phyloP scores from a whole-genome alignment of 371 early-diverging fungal species.

The Actinomucor elegans region DNA sequence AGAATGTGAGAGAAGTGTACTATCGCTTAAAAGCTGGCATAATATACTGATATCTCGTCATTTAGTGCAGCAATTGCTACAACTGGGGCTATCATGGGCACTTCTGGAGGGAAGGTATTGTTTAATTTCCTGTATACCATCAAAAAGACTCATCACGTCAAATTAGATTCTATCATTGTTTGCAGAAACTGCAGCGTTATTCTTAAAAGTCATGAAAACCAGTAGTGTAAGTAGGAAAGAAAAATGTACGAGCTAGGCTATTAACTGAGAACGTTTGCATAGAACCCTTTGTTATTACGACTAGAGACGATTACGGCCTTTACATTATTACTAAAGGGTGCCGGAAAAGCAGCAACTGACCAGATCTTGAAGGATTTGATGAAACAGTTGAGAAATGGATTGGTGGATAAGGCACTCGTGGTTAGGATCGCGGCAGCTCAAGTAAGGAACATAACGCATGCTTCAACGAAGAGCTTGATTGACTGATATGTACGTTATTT shows the following conservation, averaged over 20 bases:
- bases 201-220: conserved; percentile 66
- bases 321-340: conserved; percentile 68
- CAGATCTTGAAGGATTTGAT: conserved; percentile 71
- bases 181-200: conserved; percentile 70
- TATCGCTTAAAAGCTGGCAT: too few relatives aligned
- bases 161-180: conserved; percentile 70
- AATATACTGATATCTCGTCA: too few relatives aligned
- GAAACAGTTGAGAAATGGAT: conserved; percentile 65
- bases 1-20: conserved; percentile 42
- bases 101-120: conserved; percentile 61
- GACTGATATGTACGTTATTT: neutral
- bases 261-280: neutral
- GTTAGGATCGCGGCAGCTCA: conserved; percentile 75
- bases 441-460: conserved; percentile 42
- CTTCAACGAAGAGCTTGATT: neutral
- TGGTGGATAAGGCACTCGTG: conserved; percentile 74
- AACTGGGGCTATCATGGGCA: conserved; percentile 72
- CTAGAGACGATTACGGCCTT: conserved; percentile 75
- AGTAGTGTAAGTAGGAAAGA: conserved; percentile 68
- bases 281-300: conserved; percentile 65
- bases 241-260: neutral
- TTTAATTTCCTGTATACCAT: too few relatives aligned
- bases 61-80: conserved; percentile 77
- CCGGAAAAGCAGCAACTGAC: conserved; percentile 78
- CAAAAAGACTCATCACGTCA: neutral